Evolutionary conservation across 2,329 filamentous ascomycete species (phyloP), one percentile per base, ranked within the genome.

Genomic region (Myriosclerotinia scirpicola): DNA sequence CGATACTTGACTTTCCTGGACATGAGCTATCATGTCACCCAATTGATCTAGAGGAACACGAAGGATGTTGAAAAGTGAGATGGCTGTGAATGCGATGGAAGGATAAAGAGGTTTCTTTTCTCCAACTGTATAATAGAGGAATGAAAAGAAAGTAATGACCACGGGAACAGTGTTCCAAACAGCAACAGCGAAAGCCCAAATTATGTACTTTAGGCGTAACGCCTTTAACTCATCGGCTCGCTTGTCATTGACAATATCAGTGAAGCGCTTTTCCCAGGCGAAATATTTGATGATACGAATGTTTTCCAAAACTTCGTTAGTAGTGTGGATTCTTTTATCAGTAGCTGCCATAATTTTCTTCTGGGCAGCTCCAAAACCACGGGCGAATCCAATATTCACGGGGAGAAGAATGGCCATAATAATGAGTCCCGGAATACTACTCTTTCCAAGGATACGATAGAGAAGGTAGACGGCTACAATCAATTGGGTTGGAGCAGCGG

Each of bases 211-310:
- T 50, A 85, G 86, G 67, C 93, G 89, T 65, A 99, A 79, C 42
- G 92, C 87, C 73, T 85, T 87, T 62, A 99, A 83, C 77, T 99
- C 95, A 3, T 82, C 82, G 54, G 83, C 83, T 69, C 95, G 88
- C 80, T 97, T 97, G 77, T 97, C 94, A 68, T 96, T 90, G 44
- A 99, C 92, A 65, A 92, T 87, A 30, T 87, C 85, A 67, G 91
- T 87, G 76, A 97, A 99, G 2, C 94, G 90, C 73, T 93, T 88
- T 78, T 99, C 95, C 95, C 95, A 99, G 0, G 95, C 94, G 77
- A 99, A 99, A 78, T 95, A 99, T 77, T 99, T 99, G 85, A 99
- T 98, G 77, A 99, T 97, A 62, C 95, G 88, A 71, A 99, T 98
- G 74, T 98, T 99, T 76, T 96, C 93, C 38, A 99, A 82, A 9